These are phyloP conservation scores for Glomus cerebriforme DNA, from an alignment of 192 early-diverging fungal species.

Conservation along the genomic window DNA sequence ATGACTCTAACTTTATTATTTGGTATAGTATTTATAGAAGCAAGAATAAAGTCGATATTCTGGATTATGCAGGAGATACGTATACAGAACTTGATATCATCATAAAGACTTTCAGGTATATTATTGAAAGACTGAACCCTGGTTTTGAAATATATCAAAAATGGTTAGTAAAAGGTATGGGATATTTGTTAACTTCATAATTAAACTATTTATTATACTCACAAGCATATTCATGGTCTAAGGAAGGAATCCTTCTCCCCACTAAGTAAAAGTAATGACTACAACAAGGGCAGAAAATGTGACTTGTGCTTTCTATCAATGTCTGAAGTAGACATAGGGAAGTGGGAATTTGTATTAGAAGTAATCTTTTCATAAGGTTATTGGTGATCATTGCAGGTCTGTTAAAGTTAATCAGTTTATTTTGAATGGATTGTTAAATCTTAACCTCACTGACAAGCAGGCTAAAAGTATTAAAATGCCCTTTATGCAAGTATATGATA, in stretches of 20 bases:
- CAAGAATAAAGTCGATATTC: constrained; percentile 24
- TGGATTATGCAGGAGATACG: constrained; percentile 26
- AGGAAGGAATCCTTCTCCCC: constrained; percentile 31
- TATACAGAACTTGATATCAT: constrained; percentile 34
- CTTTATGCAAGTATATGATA: constrained; percentile 31
- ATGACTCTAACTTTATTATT: constrained; percentile 15
- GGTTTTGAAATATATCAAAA: constrained; percentile 28
- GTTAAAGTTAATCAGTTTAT: constrained; percentile 33
- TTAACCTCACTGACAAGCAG: constrained; percentile 26
- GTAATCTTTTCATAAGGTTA: constrained; percentile 1
- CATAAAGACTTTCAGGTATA: constrained; percentile 32
- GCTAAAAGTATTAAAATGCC: constrained; percentile 25
- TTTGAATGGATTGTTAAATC: constrained; percentile 33
- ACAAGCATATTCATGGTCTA: not conserved
- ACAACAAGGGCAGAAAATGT: constrained; percentile 31
- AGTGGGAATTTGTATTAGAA: constrained; percentile 30
- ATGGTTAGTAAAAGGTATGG: constrained; percentile 30
- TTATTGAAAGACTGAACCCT: constrained; percentile 26
- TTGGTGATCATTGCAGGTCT: constrained; percentile 18
- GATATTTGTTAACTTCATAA: constrained; percentile 12
- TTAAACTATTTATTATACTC: constrained; percentile 22
- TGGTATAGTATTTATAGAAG: constrained; percentile 28
- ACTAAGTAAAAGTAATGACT: constrained; percentile 23
- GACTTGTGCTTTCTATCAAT: constrained; percentile 30
- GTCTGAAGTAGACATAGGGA: constrained; percentile 30